Evolutionary conservation across 805 yeast species (phyloP).

Genomic region (Yamadazyma philogaea): DNA sequence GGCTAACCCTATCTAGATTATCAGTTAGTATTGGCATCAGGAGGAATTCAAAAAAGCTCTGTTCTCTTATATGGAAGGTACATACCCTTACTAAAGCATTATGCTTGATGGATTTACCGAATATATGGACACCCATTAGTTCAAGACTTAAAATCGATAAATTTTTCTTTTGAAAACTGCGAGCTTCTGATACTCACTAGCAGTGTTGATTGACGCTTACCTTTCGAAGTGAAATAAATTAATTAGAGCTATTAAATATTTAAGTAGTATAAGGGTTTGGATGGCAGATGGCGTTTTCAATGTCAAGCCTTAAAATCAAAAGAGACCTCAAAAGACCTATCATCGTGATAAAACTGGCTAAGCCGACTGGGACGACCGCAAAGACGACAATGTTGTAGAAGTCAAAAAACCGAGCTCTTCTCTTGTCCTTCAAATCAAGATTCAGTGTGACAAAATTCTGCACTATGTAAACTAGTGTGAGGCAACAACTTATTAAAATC

Average conservation of each 20-base stretch:
- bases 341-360: conserved; percentile 93
- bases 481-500: conserved; percentile 83
- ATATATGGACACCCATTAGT: conserved; percentile 42
- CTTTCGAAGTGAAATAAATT: too few species aligned
- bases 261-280: not conserved
- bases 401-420: conserved; percentile 68
- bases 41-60: not conserved
- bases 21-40: conserved; percentile 15
- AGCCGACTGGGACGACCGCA: conserved; percentile 97
- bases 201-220: too few species aligned
- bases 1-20: conserved; percentile 56
- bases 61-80: conserved; percentile 1
- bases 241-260: conserved; percentile 5
- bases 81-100: conserved; percentile 37
- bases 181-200: not conserved
- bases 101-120: conserved; percentile 44
- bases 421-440: conserved; percentile 48
- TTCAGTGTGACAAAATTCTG: conserved; percentile 88
- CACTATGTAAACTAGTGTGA: conserved; percentile 74
- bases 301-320: conserved; percentile 69
- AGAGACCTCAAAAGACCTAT: conserved; percentile 73
- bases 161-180: conserved; percentile 4
- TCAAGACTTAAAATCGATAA: conserved; percentile 6
- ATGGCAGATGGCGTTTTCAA: conserved; percentile 21
- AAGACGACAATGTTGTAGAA: conserved; percentile 86